Evolutionary conservation across 306 rosid species (phyloP), one percentile per base, ranked within the genome.

Genomic region (Acacia crassicarpa): DNA sequence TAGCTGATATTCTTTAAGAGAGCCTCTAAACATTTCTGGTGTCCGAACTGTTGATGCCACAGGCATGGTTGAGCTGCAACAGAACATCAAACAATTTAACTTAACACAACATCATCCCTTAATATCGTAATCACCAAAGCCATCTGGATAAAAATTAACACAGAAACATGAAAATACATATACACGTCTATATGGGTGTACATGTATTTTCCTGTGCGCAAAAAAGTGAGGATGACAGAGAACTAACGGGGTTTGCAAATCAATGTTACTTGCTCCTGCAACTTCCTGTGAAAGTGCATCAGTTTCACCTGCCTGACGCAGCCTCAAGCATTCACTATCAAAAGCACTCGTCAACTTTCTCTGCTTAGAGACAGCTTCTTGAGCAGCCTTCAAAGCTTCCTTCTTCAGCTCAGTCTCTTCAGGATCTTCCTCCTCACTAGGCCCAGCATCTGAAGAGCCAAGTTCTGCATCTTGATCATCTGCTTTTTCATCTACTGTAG

Each of bases 301-400:
- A 68, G 89, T 45, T 81, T 96, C 99, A 85, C 88, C 88, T 74
- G 84, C 88, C 71, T 89, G 97, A 70, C 97, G 97, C 87, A 93
- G 89, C 83, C 85, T 91, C 89, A 80, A 78, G 86, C 96, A 96
- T 86, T 96, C 98, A 75, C 59, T 88, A 77, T 96, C 99, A 82
- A 93, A 93, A 81, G 93, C 94, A 88, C 87, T 85, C 15, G 99
- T 96, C 86, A 93, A 82, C 74, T 8, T 88, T 87, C 83, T 96
- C 91, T 96, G 99, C 90, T 91, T 96, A 61, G 91, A 92, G 49
- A 96, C 99, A 79, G 99, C 99, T 90, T 93, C 98, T 87, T 96
- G 99, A 66, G 99, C 99, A 88, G 93, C 99, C 88, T 88, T 96
- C 78, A 96, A 85, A 69, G 97, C 99, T 84, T 92, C 98, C 88